Base-by-base conservation (phyloP, 2,329 filamentous ascomycete genomes). In the Fusarium fracticaudum region DNA sequence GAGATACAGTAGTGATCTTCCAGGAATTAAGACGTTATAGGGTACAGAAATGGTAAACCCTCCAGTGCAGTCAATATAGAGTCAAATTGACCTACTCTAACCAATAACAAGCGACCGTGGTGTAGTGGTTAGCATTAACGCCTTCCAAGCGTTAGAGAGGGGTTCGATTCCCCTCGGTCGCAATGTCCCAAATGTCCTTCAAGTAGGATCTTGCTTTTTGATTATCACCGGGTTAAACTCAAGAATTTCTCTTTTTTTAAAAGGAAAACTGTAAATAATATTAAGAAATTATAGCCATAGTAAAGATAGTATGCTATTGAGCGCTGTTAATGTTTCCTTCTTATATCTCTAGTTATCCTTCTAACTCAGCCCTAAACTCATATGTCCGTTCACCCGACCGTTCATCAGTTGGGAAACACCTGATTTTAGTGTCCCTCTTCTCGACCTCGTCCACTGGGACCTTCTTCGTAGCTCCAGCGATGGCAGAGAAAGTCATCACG, bases 401-500 rank as follows among this genome's bases (percentile, higher is more conserved):
- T 22, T 74, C 57, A 26, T 60, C 63, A 13, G 53, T 67, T 7
- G 71, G 71, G 22, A 61, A 72, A 22, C 67, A 74, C 10, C 72
- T 63, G 10, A 74, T 74, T 29, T 62, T 69, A 0, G 64, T 74
- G 6, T 72, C 58, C 11, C 35, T 65, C 14, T 45, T 63, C 33
- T 75, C 68, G 17, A 57, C 35, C 9, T 74, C 48, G 15, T 70
- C 69, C 0, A 75, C 47, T 4, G 47, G 67, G 3, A 77, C 72
- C 20, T 67, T 65, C 15, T 69, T 77, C 0, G 74, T 76, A 8
- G 74, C 74, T 1, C 62, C 63, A 0, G 72, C 71, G 5, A 76
- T 75, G 12, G 74, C 38, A 35, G 74, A 76, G 7, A 76, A 76
- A 0, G 71, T 70, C 44, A 76, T 76, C 10, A 60, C 73, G 5